Evolutionary conservation across 768 basidiomycete genomes (phyloP).

Genomic region (Hortiboletus campestris): DNA sequence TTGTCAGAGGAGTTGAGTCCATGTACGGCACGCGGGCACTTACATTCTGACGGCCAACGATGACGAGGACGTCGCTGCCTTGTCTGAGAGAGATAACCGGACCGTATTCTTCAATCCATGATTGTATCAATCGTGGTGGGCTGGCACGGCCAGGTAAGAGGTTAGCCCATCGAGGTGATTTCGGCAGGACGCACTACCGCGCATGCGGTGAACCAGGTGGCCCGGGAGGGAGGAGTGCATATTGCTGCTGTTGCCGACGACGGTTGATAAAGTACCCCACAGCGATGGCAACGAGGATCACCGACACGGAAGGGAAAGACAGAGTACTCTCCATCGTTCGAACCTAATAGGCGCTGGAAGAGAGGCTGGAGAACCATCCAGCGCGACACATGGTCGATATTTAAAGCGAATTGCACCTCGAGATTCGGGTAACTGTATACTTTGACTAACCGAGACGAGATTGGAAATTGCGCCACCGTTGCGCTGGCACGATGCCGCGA

Average conservation of each 20-base stretch:
- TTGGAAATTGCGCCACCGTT: no score
- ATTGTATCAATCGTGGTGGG: slow-evolving; percentile 17
- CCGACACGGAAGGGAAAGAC: not conserved
- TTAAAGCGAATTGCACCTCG: not conserved
- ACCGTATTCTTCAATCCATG: slow-evolving; percentile 28
- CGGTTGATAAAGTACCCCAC: slow-evolving; percentile 7
- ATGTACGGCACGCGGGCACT: not conserved
- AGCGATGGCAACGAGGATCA: not conserved
- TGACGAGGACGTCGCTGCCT: slow-evolving; percentile 26
- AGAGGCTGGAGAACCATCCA: not conserved
- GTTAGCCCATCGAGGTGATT: not conserved
- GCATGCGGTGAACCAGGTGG: slow-evolving; percentile 20
- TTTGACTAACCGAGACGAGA: no score
- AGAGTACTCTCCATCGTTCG: not conserved
- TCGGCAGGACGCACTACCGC: slow-evolving; percentile 11
- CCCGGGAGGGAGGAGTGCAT: slow-evolving; percentile 19
- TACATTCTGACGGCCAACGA: slow-evolving; percentile 23
- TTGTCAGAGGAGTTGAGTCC: not conserved
- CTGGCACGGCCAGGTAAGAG: not conserved
- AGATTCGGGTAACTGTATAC: no score
- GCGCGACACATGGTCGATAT: not conserved
- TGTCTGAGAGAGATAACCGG: slow-evolving; percentile 26
- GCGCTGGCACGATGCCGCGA: no score
- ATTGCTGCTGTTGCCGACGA: slow-evolving; percentile 1
- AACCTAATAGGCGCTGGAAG: no score